Percentiles rank a stretch among this genome's conserved stretches.
These are phyloP conservation scores for Crucibulum laeve DNA, from an alignment of 768 basidiomycete genomes.

Conservation along the genomic window DNA sequence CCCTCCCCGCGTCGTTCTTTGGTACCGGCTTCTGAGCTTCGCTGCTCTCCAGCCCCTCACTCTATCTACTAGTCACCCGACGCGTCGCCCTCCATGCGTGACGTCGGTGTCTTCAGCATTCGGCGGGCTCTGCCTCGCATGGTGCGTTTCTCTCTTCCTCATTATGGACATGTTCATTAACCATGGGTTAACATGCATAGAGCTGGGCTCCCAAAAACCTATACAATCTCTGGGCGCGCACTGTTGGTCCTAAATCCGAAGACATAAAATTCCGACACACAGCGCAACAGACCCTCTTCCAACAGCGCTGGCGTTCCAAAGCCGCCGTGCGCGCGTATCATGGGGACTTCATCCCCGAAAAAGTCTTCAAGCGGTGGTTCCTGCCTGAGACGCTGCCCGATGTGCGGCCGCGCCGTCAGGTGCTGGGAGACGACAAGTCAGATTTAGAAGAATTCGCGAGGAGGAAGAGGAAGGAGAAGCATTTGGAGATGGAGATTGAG, in stretches of 20 bases:
- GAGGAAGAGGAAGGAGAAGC: slow-evolving; percentile 47
- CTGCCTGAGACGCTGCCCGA: slow-evolving; percentile 84
- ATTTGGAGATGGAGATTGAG: slow-evolving; percentile 47
- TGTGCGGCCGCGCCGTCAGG: slow-evolving; percentile 59
- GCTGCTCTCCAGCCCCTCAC: neutral
- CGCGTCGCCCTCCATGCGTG: slow-evolving; percentile 28
- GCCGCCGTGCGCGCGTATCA: slow-evolving; percentile 89
- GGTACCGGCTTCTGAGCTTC: neutral
- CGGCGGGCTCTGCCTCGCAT: slow-evolving; percentile 72
- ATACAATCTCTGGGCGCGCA: slow-evolving; percentile 85
- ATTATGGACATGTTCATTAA: neutral
- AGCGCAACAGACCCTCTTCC: slow-evolving; percentile 66
- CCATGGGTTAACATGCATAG: slow-evolving; percentile 30
- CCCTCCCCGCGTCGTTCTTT: neutral
- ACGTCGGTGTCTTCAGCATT: slow-evolving; percentile 29
- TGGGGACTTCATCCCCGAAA: slow-evolving; percentile 90
- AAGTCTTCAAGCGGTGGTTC: slow-evolving; percentile 93
- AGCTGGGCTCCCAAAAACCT: slow-evolving; percentile 88
- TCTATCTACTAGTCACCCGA: neutral
- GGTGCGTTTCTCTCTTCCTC: slow-evolving; percentile 35
- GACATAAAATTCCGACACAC: slow-evolving; percentile 55
- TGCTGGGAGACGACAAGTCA: slow-evolving; percentile 37
- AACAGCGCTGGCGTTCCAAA: slow-evolving; percentile 89
- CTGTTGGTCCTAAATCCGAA: slow-evolving; percentile 37
- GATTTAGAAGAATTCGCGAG: slow-evolving; percentile 56